These are phyloP conservation scores for Botrytis paeoniae DNA, from an alignment of 2,329 filamentous ascomycete species.

Conservation along the genomic window DNA sequence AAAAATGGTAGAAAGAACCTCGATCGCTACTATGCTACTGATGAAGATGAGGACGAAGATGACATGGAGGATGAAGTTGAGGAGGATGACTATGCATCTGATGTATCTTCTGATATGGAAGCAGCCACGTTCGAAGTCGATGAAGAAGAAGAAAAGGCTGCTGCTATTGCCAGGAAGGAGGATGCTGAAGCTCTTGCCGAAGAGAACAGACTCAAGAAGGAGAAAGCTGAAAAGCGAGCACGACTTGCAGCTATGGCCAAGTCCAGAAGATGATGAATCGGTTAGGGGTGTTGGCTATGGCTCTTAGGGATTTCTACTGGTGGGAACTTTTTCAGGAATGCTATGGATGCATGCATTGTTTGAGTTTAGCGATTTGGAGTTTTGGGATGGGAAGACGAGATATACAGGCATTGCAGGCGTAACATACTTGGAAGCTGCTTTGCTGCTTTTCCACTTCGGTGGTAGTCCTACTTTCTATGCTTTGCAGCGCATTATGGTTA, in stretches of 20 bases:
- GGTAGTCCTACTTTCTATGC: neutral
- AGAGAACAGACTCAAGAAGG: conserved; percentile 58
- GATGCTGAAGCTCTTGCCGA: conserved; percentile 63
- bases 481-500: conserved; percentile 4
- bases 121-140: conserved; percentile 72
- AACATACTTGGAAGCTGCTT: conserved; percentile 10
- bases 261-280: conserved; percentile 16
- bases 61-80: conserved; percentile 37
- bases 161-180: conserved; percentile 61
- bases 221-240: conserved; percentile 53
- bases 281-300: neutral
- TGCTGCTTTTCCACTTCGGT: neutral
- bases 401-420: conserved; percentile 21
- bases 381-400: conserved; percentile 10
- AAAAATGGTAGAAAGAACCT: conserved; percentile 38
- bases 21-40: conserved; percentile 41
- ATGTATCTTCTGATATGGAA: conserved; percentile 74
- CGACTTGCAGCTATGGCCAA: conserved; percentile 37
- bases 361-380: conserved; percentile 22
- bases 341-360: conserved; percentile 16
- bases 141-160: conserved; percentile 63
- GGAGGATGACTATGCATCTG: conserved; percentile 60
- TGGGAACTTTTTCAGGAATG: conserved; percentile 7
- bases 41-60: conserved; percentile 34
- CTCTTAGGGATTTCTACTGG: conserved; percentile 10